Percentiles rank a stretch among this genome's conserved stretches.
Evolutionary conservation across 2,329 filamentous ascomycete species (phyloP).

Genomic region (Gremmenia infestans): DNA sequence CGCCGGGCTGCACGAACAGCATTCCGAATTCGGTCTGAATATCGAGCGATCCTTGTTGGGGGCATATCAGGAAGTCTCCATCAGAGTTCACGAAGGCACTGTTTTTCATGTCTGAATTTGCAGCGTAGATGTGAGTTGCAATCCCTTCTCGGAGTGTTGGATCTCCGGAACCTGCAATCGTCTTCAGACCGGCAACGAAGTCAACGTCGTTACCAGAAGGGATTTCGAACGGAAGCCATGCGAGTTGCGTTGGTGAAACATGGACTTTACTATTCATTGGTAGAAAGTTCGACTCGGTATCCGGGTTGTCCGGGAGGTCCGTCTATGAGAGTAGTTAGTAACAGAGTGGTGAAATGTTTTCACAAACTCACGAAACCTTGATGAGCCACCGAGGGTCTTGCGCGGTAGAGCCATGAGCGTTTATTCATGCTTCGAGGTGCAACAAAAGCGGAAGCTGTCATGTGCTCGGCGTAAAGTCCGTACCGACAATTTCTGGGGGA

Average conservation of each 20-base stretch:
- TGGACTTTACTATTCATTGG: slow-evolving; percentile 42
- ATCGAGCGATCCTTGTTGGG: slow-evolving; percentile 51
- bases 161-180: slow-evolving; percentile 45
- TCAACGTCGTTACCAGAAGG: slow-evolving; percentile 27
- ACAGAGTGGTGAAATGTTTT: not conserved
- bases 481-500: slow-evolving; percentile 37
- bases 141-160: slow-evolving; percentile 45
- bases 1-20: slow-evolving; percentile 57
- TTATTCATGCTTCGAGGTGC: slow-evolving; percentile 37
- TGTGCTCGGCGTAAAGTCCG: slow-evolving; percentile 41
- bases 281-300: slow-evolving; percentile 41
- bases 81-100: slow-evolving; percentile 52
- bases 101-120: slow-evolving; percentile 42
- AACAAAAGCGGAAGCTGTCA: slow-evolving; percentile 41
- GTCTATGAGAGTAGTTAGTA: slow-evolving; percentile 27
- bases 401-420: slow-evolving; percentile 38
- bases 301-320: slow-evolving; percentile 29
- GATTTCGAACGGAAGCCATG: slow-evolving; percentile 43
- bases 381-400: slow-evolving; percentile 38
- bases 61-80: slow-evolving; percentile 60
- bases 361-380: slow-evolving; percentile 26
- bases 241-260: slow-evolving; percentile 41
- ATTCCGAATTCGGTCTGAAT: slow-evolving; percentile 54
- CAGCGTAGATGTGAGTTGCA: slow-evolving; percentile 44
- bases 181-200: slow-evolving; percentile 44